Percentiles rank a stretch among this genome's conserved stretches.
phyloP scores from a whole-genome alignment of 768 basidiomycete genomes.

The Chiua virens region DNA sequence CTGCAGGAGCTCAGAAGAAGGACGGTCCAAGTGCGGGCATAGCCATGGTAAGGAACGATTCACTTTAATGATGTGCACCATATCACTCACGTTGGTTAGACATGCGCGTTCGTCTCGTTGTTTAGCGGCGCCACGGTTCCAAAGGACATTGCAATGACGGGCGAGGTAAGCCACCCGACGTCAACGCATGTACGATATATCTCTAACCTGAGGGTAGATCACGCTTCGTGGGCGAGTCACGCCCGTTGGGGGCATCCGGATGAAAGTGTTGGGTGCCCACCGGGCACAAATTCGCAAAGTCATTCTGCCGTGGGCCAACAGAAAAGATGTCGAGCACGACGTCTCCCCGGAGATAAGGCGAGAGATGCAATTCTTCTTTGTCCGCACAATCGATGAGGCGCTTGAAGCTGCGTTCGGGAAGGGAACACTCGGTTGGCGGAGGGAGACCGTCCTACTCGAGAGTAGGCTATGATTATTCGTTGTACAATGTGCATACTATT shows the following conservation, averaged over 20 bases:
- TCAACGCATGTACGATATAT: background rate
- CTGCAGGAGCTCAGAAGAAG: constrained; percentile 89
- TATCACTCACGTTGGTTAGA: constrained; percentile 37
- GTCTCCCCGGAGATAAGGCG: constrained; percentile 69
- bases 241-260: constrained; percentile 89
- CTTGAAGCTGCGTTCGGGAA: constrained; percentile 83
- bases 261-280: constrained; percentile 88
- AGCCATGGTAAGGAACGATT: constrained; percentile 61
- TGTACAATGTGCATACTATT: background rate
- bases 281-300: constrained; percentile 82
- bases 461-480: constrained; percentile 43
- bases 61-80: background rate
- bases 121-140: constrained; percentile 75
- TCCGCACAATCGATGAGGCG: constrained; percentile 74
- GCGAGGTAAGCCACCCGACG: constrained; percentile 54
- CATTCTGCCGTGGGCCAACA: constrained; percentile 81
- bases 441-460: constrained; percentile 49
- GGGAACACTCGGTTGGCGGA: constrained; percentile 64
- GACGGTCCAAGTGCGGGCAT: constrained; percentile 92
- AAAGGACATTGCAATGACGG: constrained; percentile 82
- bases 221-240: constrained; percentile 81
- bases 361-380: constrained; percentile 82
- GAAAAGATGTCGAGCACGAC: constrained; percentile 87
- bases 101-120: constrained; percentile 84
- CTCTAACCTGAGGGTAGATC: constrained; percentile 43